Evolutionary conservation across 75 land plant genomes (phyloP).

Genomic region (Chamaecyparis obtusa): DNA sequence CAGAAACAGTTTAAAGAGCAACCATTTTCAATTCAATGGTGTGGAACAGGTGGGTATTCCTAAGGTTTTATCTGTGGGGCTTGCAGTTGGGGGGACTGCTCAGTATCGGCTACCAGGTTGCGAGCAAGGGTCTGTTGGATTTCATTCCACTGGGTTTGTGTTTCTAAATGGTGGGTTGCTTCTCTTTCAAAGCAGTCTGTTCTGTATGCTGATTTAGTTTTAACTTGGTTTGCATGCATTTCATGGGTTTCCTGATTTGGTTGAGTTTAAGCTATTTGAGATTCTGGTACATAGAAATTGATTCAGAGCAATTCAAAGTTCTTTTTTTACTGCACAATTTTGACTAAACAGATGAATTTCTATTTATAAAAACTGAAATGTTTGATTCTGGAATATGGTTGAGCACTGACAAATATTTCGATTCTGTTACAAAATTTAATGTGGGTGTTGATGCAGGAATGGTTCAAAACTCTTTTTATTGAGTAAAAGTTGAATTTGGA

Average conservation of each 20-base stretch:
- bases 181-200: neutral
- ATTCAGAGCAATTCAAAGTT: neutral
- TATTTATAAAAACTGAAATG: too few relatives aligned
- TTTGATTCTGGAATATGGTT: too few relatives aligned
- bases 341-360: too few relatives aligned
- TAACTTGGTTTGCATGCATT: neutral
- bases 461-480: too few relatives aligned
- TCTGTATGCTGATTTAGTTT: neutral
- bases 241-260: neutral
- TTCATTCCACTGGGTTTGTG: conserved; percentile 73
- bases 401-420: too few relatives aligned
- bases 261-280: neutral
- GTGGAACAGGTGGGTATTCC: neutral
- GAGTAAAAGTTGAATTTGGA: too few relatives aligned
- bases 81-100: conserved; percentile 34
- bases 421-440: too few relatives aligned
- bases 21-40: neutral
- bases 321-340: too few relatives aligned
- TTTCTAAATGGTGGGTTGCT: conserved; percentile 65
- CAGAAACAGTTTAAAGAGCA: neutral
- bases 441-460: too few relatives aligned
- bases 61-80: conserved; percentile 41
- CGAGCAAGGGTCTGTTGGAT: conserved; percentile 72
- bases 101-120: conserved; percentile 50
- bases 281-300: neutral